These are phyloP conservation scores for Solioccasus polychromus DNA, from an alignment of 768 basidiomycete species.

Conservation along the genomic window DNA sequence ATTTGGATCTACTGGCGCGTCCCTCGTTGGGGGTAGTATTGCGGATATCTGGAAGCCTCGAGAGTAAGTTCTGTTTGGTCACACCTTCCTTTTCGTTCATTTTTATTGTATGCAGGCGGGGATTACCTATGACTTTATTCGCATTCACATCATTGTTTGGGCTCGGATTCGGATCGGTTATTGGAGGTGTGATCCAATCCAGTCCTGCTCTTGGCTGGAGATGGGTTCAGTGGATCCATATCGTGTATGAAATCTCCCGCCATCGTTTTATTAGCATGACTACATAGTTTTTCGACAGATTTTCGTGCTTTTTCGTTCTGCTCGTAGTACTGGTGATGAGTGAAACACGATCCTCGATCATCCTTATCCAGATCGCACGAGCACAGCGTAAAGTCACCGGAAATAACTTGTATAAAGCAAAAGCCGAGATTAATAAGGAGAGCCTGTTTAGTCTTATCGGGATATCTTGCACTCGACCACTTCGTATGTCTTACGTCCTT, in stretches of 20 bases:
- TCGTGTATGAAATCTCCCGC: conserved; percentile 41
- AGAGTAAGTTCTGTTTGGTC: conserved; percentile 42
- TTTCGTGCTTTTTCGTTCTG: conserved; percentile 49
- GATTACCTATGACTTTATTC: conserved; percentile 74
- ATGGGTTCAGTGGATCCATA: conserved; percentile 80
- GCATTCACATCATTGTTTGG: conserved; percentile 54
- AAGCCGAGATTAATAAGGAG: conserved; percentile 58
- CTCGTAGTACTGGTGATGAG: conserved; percentile 52
- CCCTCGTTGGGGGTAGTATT: conserved; percentile 67
- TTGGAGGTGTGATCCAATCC: conserved; percentile 64
- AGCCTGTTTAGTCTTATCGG: conserved; percentile 56
- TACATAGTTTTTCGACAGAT: conserved; percentile 34
- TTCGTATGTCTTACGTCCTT: conserved; percentile 46
- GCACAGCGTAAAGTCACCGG: conserved; percentile 65
- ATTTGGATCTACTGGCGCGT: conserved; percentile 61
- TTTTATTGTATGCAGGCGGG: conserved; percentile 46
- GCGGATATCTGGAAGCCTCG: conserved; percentile 66
- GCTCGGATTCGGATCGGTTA: conserved; percentile 60
- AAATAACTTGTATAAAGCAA: conserved; percentile 54
- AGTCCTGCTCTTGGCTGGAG: conserved; percentile 61
- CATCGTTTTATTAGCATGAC: not conserved
- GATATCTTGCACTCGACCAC: conserved; percentile 64
- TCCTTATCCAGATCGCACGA: conserved; percentile 65
- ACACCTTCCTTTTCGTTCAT: not conserved
- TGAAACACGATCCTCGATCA: conserved; percentile 71